Percentiles rank a stretch among this genome's conserved stretches.
phyloP scores from a whole-genome alignment of 2,329 filamentous ascomycete species.

The Hymenoscyphus linearis region DNA sequence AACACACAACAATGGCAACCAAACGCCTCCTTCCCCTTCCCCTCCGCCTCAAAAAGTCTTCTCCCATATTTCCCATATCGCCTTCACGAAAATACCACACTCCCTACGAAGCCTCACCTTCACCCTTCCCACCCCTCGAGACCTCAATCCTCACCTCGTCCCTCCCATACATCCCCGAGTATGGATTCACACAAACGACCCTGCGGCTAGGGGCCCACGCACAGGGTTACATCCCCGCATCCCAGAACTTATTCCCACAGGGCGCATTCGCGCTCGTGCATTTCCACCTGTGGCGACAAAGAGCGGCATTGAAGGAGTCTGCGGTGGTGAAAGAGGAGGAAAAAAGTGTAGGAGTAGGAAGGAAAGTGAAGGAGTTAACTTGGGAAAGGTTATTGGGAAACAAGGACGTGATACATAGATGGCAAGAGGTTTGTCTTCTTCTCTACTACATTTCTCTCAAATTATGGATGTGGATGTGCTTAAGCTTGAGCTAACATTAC shows the following conservation, averaged over 20 bases:
- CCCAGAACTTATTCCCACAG: constrained; percentile 72
- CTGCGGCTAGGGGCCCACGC: constrained; percentile 76
- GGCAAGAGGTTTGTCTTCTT: constrained; percentile 68
- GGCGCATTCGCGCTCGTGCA: constrained; percentile 77
- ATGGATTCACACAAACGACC: constrained; percentile 74
- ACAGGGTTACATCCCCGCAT: constrained; percentile 80
- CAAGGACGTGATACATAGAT: constrained; percentile 63
- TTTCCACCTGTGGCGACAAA: constrained; percentile 67
- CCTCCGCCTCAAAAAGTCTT: not conserved
- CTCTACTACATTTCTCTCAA: not conserved
- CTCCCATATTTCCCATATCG: too few relatives aligned
- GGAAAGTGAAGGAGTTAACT: constrained; percentile 64
- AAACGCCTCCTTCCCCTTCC: constrained; percentile 2
- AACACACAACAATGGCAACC: constrained; percentile 1
- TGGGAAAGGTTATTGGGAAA: constrained; percentile 77
- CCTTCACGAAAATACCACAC: constrained; percentile 55
- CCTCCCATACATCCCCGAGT: constrained; percentile 67
- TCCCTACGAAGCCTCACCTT: constrained; percentile 56
- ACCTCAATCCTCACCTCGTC: constrained; percentile 75
- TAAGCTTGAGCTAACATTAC: not conserved
- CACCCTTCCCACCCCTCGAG: constrained; percentile 65
- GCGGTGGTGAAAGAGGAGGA: constrained; percentile 28
- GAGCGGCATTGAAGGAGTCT: constrained; percentile 47
- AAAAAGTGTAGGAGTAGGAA: constrained; percentile 43
- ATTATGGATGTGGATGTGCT: too few relatives aligned